phyloP scores from a whole-genome alignment of 2,329 filamentous ascomycete genomes.

The Raffaelea ambrosiae region DNA sequence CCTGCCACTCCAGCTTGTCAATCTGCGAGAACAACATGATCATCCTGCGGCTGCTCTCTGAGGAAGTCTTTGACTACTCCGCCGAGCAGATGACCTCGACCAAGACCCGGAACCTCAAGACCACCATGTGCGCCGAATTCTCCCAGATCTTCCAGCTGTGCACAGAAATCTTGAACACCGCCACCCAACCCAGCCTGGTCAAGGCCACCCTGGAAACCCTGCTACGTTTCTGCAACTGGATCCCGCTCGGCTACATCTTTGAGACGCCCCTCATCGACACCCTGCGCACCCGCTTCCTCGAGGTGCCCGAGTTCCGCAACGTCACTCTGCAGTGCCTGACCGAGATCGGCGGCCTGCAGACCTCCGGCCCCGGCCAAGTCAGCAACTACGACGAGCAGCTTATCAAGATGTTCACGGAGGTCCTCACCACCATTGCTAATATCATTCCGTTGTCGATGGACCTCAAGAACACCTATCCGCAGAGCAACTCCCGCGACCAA shows the following conservation, averaged over 20 bases:
- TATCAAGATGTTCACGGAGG: conserved; percentile 97
- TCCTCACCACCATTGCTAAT: conserved; percentile 81
- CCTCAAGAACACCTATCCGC: conserved; percentile 81
- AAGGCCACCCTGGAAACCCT: conserved; percentile 96
- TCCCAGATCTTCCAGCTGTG: conserved; percentile 97
- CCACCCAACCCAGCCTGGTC: conserved; percentile 75
- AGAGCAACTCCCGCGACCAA: conserved; percentile 87
- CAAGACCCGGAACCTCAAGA: conserved; percentile 94
- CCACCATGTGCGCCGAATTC: conserved; percentile 98
- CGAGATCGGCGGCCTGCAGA: conserved; percentile 90
- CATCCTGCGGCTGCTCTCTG: conserved; percentile 86
- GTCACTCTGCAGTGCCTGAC: conserved; percentile 94
- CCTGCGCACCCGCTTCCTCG: conserved; percentile 82
- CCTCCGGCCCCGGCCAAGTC: conserved; percentile 57
- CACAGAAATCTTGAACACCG: conserved; percentile 86
- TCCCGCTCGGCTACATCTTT: conserved; percentile 96
- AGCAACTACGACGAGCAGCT: conserved; percentile 89
- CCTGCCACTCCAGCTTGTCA: conserved; percentile 88
- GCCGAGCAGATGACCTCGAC: conserved; percentile 98
- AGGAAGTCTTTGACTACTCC: conserved; percentile 98
- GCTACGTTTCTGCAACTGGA: conserved; percentile 97
- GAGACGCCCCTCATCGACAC: conserved; percentile 96
- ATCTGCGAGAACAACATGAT: conserved; percentile 99
- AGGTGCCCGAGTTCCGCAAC: conserved; percentile 91
- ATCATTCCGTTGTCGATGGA: conserved; percentile 89